Conservation (phyloP, 2,329 filamentous ascomycete genomes). For the Pleurostoma richardsiae region DNA sequence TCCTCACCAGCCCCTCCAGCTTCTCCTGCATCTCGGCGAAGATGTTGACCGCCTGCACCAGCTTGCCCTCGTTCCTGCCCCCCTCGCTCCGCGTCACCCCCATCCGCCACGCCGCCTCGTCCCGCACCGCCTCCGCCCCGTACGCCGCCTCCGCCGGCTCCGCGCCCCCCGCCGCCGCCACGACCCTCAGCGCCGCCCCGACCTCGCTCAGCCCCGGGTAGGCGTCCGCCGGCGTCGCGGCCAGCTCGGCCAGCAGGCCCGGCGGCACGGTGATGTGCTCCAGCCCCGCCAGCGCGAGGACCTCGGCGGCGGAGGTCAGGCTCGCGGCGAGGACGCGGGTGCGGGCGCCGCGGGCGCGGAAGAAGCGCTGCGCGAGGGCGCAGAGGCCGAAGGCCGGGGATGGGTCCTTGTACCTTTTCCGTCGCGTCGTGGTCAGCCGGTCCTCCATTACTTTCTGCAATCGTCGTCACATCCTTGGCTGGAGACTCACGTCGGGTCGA, state of each 20-base stretch:
- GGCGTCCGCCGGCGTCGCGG: conserved; percentile 24
- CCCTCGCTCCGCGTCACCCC: conserved; percentile 42
- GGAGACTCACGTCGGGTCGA: conserved; percentile 38
- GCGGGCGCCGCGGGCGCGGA: conserved; percentile 28
- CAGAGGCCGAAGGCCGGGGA: conserved; percentile 46
- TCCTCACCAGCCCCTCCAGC: conserved; percentile 31
- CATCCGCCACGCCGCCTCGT: conserved; percentile 43
- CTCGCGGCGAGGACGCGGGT: conserved; percentile 53
- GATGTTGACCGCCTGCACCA: conserved; percentile 51
- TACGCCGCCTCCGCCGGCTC: conserved; percentile 1
- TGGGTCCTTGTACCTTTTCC: conserved; percentile 37
- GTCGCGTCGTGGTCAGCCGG: too few relatives aligned
- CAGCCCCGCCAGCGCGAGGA: conserved; percentile 52
- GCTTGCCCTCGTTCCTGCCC: conserved; percentile 44
- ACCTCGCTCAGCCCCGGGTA: conserved; percentile 19
- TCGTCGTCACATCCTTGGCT: neutral
- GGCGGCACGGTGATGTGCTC: conserved; percentile 57
- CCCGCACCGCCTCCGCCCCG: conserved; percentile 5
- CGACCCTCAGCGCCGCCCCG: conserved; percentile 17
- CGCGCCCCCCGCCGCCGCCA: conserved; percentile 5
- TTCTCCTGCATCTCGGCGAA: conserved; percentile 51
- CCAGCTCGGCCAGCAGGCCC: conserved; percentile 40
- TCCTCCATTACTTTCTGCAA: neutral
- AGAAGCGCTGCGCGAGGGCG: conserved; percentile 47
- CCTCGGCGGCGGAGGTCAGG: conserved; percentile 51